phyloP scores from a whole-genome alignment of 176 grass and related monocot species.

The Alloteropsis semialata region DNA sequence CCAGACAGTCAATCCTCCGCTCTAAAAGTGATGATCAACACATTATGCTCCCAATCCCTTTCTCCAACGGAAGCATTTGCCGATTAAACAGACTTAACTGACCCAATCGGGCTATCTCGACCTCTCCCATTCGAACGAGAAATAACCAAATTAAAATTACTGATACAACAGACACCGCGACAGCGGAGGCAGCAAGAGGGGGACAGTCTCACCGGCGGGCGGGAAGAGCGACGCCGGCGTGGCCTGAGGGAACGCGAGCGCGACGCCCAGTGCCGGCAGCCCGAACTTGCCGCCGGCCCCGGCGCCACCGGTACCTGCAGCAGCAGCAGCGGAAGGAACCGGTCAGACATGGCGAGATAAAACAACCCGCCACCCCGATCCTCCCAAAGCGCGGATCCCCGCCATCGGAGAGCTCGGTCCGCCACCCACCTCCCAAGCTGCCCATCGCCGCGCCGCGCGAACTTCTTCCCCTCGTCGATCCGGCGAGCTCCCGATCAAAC shows the following conservation, averaged over 20 bases:
- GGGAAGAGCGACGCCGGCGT: slow-evolving; percentile 76
- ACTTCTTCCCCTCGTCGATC: not conserved
- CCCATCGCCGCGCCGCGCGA: slow-evolving; percentile 21
- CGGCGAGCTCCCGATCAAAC: not conserved
- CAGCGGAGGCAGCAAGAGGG: not conserved
- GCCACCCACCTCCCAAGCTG: slow-evolving; percentile 24
- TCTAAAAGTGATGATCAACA: not conserved
- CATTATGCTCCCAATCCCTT: not conserved
- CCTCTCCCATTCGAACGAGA: not conserved
- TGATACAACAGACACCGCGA: not conserved
- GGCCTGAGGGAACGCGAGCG: slow-evolving; percentile 68
- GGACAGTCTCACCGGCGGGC: slow-evolving; percentile 36
- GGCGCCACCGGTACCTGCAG: not conserved
- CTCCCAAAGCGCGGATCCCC: not conserved
- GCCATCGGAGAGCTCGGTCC: not conserved
- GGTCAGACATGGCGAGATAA: not conserved
- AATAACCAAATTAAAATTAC: too few relatives aligned
- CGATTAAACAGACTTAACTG: not conserved
- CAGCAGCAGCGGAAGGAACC: not conserved
- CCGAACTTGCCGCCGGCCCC: slow-evolving; percentile 43
- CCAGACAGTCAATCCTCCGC: not conserved
- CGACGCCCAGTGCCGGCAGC: slow-evolving; percentile 57
- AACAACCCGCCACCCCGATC: too few relatives aligned
- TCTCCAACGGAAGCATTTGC: not conserved
- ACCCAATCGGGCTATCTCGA: not conserved